Percentiles rank a stretch among this genome's conserved stretches.
Evolutionary conservation across 129 eudicot species (phyloP).

Genomic region (Calendula officinalis): DNA sequence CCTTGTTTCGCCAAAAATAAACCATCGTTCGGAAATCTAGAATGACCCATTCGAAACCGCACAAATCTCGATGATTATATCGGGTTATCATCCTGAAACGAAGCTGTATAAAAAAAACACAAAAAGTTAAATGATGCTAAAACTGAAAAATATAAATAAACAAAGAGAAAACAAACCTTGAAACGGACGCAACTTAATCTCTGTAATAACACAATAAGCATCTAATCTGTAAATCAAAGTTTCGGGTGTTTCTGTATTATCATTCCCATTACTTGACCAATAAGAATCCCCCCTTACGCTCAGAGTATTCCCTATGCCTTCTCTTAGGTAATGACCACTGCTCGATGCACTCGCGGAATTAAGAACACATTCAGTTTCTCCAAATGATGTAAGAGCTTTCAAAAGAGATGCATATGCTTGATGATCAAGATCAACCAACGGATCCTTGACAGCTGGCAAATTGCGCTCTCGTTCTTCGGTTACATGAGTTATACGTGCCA

Average conservation of each 20-base stretch:
- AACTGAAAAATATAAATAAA: not conserved
- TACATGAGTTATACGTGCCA: constrained; percentile 40
- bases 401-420: constrained; percentile 54
- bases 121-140: constrained; percentile 10
- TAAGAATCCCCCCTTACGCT: constrained; percentile 68
- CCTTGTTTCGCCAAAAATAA: constrained; percentile 25
- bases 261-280: constrained; percentile 94
- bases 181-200: constrained; percentile 62
- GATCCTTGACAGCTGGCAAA: constrained; percentile 15
- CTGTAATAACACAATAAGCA: constrained; percentile 43
- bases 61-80: constrained; percentile 68
- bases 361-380: constrained; percentile 47
- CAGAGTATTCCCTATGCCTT: constrained; percentile 63
- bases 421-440: constrained; percentile 31
- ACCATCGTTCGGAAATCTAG: constrained; percentile 36
- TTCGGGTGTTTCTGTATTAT: constrained; percentile 70
- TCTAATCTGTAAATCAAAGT: constrained; percentile 53
- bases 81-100: constrained; percentile 57
- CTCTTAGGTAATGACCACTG: constrained; percentile 74
- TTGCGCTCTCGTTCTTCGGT: constrained; percentile 7
- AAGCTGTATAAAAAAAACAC: constrained; percentile 40
- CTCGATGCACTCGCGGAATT: constrained; percentile 77
- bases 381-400: constrained; percentile 46
- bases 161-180: constrained; percentile 40
- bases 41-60: constrained; percentile 71